A percentile compares a stretch with the other conserved stretches of the same genome.
phyloP scores from a whole-genome alignment of 257 asterid genomes.

The Salvia hispanica region DNA sequence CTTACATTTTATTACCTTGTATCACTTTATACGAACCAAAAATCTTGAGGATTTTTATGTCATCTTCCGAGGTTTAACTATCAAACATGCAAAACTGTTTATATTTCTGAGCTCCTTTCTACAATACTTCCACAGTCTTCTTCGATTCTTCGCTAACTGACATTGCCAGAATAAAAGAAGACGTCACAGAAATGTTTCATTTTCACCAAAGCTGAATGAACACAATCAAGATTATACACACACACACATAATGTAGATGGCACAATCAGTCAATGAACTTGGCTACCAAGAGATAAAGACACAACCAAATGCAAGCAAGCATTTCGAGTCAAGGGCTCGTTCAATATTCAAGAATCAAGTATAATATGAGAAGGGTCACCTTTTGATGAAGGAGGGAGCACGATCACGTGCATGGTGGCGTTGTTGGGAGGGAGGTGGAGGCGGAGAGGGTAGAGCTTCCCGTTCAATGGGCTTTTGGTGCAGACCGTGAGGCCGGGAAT shows the following conservation, averaged over 20 bases:
- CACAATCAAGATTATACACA: too few species aligned
- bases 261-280: background rate
- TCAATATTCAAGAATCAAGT: background rate
- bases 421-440: constrained; percentile 95
- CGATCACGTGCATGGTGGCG: constrained; percentile 63
- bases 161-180: constrained; percentile 4
- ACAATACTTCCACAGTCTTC: constrained; percentile 3
- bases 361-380: constrained; percentile 39
- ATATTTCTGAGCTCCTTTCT: constrained; percentile 20
- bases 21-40: constrained; percentile 15
- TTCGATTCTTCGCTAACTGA: constrained; percentile 33
- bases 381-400: constrained; percentile 64
- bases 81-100: constrained; percentile 25
- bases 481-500: constrained; percentile 68
- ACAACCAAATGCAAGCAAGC: background rate
- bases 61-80: background rate
- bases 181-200: background rate
- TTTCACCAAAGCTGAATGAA: background rate
- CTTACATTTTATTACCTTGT: constrained; percentile 23
- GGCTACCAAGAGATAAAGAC: background rate
- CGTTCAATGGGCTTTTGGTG: constrained; percentile 71
- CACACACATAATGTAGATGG: too few species aligned
- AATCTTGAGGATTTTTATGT: constrained; percentile 22
- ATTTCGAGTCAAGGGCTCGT: background rate
- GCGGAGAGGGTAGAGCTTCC: constrained; percentile 87